phyloP scores from a whole-genome alignment of 345 rosid genomes.

The Dovyalis caffra region DNA sequence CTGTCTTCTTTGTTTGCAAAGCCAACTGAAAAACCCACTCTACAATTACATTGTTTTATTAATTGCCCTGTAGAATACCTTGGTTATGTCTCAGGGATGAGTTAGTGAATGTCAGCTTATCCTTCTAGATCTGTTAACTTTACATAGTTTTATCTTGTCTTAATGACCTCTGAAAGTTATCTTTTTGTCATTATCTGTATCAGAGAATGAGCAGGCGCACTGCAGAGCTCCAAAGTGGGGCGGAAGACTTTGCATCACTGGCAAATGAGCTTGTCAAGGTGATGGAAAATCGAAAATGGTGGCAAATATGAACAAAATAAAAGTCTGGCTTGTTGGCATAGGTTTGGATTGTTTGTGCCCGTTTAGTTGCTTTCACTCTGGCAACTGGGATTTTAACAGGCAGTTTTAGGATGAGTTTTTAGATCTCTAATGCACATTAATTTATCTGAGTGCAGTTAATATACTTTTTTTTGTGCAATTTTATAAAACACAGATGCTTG shows the following conservation, averaged over 20 bases:
- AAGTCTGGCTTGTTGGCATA: not conserved
- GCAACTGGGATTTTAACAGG: too few relatives aligned
- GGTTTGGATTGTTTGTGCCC: not conserved
- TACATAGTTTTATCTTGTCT: not conserved
- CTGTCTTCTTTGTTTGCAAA: not conserved
- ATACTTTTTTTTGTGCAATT: not conserved
- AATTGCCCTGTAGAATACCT: not conserved
- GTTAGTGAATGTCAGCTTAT: not conserved
- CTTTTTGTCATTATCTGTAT: not conserved
- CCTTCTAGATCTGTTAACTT: not conserved
- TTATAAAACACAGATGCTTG: not conserved
- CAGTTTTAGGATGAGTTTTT: not conserved
- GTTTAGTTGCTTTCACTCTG: not conserved
- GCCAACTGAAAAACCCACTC: too few relatives aligned
- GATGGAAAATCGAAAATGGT: conserved; percentile 97
- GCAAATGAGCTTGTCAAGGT: conserved; percentile 77
- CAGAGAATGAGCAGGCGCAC: conserved; percentile 73
- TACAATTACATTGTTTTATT: not conserved
- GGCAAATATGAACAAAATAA: conserved; percentile 52
- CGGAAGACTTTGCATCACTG: conserved; percentile 76
- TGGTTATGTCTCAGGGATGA: not conserved
- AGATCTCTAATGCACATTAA: not conserved
- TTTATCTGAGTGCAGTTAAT: not conserved
- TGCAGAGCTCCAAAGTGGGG: conserved; percentile 75
- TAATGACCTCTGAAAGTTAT: not conserved